phyloP scores from a whole-genome alignment of 2,329 filamentous ascomycete species.

The Exophiala spinifera region DNA sequence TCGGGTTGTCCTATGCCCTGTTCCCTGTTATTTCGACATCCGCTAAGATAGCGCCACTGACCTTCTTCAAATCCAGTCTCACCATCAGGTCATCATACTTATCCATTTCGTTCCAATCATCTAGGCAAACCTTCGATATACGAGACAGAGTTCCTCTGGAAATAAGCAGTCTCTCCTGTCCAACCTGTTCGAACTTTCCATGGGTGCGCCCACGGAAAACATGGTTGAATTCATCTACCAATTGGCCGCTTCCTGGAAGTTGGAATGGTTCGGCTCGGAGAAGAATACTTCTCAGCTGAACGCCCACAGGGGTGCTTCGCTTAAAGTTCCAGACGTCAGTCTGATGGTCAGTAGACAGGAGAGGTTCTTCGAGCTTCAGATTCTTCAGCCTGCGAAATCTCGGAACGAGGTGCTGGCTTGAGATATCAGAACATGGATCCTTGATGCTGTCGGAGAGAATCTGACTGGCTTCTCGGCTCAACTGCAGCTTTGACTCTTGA shows the following conservation, averaged over 20 bases:
- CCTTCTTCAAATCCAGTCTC: not conserved
- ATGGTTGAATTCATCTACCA: constrained; percentile 13
- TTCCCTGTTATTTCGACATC: too few relatives aligned
- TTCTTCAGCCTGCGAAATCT: constrained; percentile 26
- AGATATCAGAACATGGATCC: constrained; percentile 15
- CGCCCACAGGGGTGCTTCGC: constrained; percentile 6
- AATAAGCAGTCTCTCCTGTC: constrained; percentile 13
- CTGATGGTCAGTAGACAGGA: constrained; percentile 43
- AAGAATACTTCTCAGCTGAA: not conserved
- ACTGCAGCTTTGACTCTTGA: constrained; percentile 35
- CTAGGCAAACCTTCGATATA: constrained; percentile 5
- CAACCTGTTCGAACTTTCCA: constrained; percentile 3
- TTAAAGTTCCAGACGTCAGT: constrained; percentile 44
- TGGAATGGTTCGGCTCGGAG: not conserved
- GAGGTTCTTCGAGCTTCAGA: constrained; percentile 46
- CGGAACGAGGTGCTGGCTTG: constrained; percentile 27
- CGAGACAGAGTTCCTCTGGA: constrained; percentile 17
- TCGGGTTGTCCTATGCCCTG: too few relatives aligned
- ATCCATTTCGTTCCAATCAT: not conserved
- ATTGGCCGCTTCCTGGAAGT: not conserved
- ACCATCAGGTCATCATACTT: not conserved
- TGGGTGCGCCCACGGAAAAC: constrained; percentile 1
- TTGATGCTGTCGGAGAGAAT: constrained; percentile 35
- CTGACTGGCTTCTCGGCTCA: constrained; percentile 32
- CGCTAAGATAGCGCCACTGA: too few relatives aligned